Base-by-base conservation (phyloP, 371 early-diverging fungal genomes). In the Mucor mucedo region DNA sequence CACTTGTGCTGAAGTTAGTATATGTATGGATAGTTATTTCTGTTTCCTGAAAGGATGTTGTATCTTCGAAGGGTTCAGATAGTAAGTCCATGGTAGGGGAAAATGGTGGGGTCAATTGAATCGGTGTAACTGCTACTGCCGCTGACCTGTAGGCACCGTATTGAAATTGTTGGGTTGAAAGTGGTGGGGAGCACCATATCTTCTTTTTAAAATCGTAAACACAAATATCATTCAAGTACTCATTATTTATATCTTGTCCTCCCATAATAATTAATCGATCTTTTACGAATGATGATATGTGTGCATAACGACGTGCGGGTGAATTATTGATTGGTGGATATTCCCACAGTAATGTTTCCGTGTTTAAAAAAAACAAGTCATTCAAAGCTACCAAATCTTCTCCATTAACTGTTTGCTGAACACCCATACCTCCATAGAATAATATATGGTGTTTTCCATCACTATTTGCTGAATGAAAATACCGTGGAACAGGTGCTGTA, bases 131-230 rank as follows among this genome's bases (percentile, higher is more conserved):
- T 21, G 88, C 82, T 11, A 90, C 59, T 56, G 75, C 73, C 30
- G 75, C 84, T 28, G 93, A 90, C 14, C 91, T 87, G 67, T 93
- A 92, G 6, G 88, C 83, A 27, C 91, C 90, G 53, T 87, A 89
- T 40, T 84, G 70, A 30, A 35, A 56, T 21, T 55, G 84, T 77
- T 83, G 77, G 32, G 86, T 82, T 30, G 79, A 76, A n/a, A 45
- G 66, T 6, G 84, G 66, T 10, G 84, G 82, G 14, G 65, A 55
- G 35, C 79, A 77, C 91, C 91, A 91, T 35, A 63, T 68, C 50
- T 76, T 75, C 0, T 74, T 66, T 27, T 73, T 73, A 52, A 84
- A 76, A 62, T 91, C 86, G 38, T 83, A 86, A 0, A 89, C 76
- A 53, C 88, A 84, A 28, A 89, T 81, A 52, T 91, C 91, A 69